phyloP scores from a whole-genome alignment of 352 stramenopile genomes.

The Blastocystis sp. region DNA sequence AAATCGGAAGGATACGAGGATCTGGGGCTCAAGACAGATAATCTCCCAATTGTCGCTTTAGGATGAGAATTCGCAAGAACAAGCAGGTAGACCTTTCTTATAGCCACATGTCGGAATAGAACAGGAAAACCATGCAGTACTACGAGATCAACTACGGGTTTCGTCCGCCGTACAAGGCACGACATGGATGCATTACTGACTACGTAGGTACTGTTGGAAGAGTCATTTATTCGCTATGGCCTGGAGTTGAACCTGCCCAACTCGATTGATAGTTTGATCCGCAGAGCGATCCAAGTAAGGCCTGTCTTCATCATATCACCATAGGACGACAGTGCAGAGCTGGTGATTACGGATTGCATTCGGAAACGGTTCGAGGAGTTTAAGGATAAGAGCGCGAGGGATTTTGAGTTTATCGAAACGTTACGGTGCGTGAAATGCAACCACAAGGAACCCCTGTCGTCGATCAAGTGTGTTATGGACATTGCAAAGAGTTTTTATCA shows the following conservation, averaged over 20 bases:
- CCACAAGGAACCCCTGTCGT: conserved; percentile 55
- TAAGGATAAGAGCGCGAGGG: conserved; percentile 21
- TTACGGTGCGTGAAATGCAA: conserved; percentile 31
- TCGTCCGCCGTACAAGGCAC: conserved; percentile 51
- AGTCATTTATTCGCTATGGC: conserved; percentile 65
- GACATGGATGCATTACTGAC: background rate
- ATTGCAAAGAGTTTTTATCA: conserved; percentile 21
- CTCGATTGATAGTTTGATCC: conserved; percentile 60
- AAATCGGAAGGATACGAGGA: too few relatives aligned
- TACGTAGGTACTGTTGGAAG: conserved; percentile 60
- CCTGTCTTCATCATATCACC: background rate
- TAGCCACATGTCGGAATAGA: background rate
- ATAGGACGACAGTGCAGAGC: conserved; percentile 27
- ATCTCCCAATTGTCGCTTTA: background rate
- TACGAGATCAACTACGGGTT: conserved; percentile 67
- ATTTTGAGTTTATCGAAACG: conserved; percentile 53
- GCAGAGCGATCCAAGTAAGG: conserved; percentile 31
- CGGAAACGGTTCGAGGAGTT: conserved; percentile 56
- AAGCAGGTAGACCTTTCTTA: conserved; percentile 1
- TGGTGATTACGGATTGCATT: conserved; percentile 53
- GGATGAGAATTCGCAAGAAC: conserved; percentile 61
- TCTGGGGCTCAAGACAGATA: too few relatives aligned
- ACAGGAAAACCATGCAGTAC: conserved; percentile 67
- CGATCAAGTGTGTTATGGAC: conserved; percentile 54
- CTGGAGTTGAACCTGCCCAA: conserved; percentile 60